A percentile compares a stretch with the other conserved stretches of the same genome.
phyloP scores from a whole-genome alignment of 2,329 filamentous ascomycete genomes.

The Talaromyces atroroseus region DNA sequence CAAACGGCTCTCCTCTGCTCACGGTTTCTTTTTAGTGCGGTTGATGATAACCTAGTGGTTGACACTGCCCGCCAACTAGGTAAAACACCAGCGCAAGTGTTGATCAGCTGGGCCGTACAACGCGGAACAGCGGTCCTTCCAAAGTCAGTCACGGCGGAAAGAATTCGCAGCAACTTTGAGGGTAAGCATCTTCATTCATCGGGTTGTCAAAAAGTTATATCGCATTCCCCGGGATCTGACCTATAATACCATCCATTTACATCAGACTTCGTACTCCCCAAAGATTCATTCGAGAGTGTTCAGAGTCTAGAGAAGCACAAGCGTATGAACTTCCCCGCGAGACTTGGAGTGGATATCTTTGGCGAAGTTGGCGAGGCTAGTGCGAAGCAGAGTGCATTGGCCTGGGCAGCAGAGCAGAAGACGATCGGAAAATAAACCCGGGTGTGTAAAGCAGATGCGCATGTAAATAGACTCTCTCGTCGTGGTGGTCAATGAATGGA shows the following conservation, averaged over 20 bases:
- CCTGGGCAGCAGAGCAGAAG: constrained; percentile 23
- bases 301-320: constrained; percentile 33
- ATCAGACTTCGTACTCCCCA: constrained; percentile 31
- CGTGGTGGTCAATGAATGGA: not conserved
- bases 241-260: no score
- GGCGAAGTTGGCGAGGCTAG: constrained; percentile 31
- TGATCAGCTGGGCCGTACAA: constrained; percentile 52
- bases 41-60: constrained; percentile 55
- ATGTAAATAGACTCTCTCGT: not conserved
- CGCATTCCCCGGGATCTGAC: no score
- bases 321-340: constrained; percentile 34
- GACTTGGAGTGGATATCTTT: constrained; percentile 36
- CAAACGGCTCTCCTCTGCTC: constrained; percentile 46
- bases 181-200: constrained; percentile 22
- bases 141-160: constrained; percentile 49
- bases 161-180: constrained; percentile 47
- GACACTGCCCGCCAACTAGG: constrained; percentile 59
- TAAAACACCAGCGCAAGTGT: constrained; percentile 51
- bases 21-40: constrained; percentile 46
- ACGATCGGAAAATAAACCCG: constrained; percentile 16
- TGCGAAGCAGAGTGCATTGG: constrained; percentile 25
- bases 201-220: not conserved
- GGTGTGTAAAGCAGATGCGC: no score
- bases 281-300: constrained; percentile 30
- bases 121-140: constrained; percentile 51